Conservation (phyloP, 176 grass and related monocot genomes). For the Avena sativa region DNA sequence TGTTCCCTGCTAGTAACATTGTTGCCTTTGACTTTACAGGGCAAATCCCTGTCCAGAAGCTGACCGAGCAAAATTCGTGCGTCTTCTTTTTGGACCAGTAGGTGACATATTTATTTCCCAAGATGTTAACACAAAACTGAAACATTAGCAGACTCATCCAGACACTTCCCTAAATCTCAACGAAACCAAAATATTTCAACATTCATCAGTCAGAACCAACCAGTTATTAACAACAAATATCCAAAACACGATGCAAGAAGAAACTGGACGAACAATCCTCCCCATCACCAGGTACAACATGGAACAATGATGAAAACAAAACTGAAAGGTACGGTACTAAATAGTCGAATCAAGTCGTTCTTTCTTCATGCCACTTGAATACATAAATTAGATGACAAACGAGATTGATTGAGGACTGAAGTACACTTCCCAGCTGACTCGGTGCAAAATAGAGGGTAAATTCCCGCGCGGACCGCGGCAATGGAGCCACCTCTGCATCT, state of each 20-base stretch:
- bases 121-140: not conserved
- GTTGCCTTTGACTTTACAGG: too few relatives aligned
- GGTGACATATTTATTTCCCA: too few relatives aligned
- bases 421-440: too few relatives aligned
- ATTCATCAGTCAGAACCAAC: not conserved
- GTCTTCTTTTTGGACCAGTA: not conserved
- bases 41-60: not conserved
- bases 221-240: not conserved
- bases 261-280: not conserved
- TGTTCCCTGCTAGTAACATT: not conserved
- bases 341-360: not conserved
- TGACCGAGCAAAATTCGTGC: not conserved
- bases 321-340: not conserved
- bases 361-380: not conserved
- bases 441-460: too few relatives aligned
- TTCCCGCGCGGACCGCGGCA: too few relatives aligned
- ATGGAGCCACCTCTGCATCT: too few relatives aligned
- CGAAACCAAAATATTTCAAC: not conserved
- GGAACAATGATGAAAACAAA: not conserved
- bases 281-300: not conserved
- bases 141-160: not conserved
- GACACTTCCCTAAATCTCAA: not conserved
- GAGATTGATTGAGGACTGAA: not conserved
- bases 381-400: not conserved
- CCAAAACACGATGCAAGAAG: not conserved